A percentile compares a stretch with the other conserved stretches of the same genome.
phyloP scores from a whole-genome alignment of 179 eudicot genomes.

The Beta macrorhiza region DNA sequence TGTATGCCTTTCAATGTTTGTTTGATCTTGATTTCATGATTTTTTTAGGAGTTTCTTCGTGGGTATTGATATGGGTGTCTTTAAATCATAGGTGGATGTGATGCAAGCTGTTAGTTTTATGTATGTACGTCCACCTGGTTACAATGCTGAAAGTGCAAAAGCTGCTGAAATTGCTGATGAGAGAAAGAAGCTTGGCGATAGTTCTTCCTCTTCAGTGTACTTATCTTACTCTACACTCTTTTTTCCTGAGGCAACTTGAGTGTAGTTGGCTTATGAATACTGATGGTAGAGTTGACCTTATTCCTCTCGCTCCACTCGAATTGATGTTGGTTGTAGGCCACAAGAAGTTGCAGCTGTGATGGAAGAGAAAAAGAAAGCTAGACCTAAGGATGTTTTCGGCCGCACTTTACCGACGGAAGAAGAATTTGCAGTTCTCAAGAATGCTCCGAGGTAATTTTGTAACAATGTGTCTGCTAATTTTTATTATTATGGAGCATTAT shows the following conservation, averaged over 20 bases:
- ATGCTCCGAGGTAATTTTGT: constrained; percentile 74
- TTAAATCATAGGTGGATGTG: constrained; percentile 58
- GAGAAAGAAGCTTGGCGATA: constrained; percentile 41
- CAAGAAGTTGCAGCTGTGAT: constrained; percentile 37
- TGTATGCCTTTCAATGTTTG: not conserved
- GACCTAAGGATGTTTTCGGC: constrained; percentile 90
- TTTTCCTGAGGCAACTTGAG: not conserved
- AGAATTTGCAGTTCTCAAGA: constrained; percentile 79
- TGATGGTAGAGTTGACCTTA: not conserved
- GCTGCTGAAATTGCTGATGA: constrained; percentile 87
- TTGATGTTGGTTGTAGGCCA: constrained; percentile 41
- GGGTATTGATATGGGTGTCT: constrained; percentile 7
- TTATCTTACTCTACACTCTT: constrained; percentile 4
- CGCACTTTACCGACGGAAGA: constrained; percentile 89
- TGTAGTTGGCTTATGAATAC: not conserved
- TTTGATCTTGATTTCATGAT: not conserved
- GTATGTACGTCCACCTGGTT: constrained; percentile 97
- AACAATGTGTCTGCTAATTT: not conserved
- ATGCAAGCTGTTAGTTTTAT: constrained; percentile 99
- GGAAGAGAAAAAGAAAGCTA: constrained; percentile 62
- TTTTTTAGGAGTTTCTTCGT: no score
- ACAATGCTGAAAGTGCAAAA: constrained; percentile 96
- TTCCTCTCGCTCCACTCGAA: not conserved
- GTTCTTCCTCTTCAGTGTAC: constrained; percentile 55
- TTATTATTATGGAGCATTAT: no score